Base-by-base conservation (phyloP, 177 flowering plant species). In the Vitis hybrid region DNA sequence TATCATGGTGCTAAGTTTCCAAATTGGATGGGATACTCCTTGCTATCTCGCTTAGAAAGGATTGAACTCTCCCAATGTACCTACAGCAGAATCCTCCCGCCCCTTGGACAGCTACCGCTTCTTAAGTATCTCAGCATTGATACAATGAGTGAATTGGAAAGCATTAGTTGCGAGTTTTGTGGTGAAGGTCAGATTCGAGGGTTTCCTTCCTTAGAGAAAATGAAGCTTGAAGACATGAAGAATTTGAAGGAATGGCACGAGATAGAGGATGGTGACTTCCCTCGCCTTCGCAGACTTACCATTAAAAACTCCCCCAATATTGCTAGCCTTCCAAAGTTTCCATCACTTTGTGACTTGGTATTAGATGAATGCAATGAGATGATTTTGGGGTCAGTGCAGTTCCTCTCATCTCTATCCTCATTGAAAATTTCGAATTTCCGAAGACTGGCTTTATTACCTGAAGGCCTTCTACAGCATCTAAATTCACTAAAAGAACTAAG, bases 1-100 rank as follows among this genome's bases (percentile, higher is more conserved):
- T 63, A 63, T n/a, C 24, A 63, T 63, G 65, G 67, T 11, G n/a
- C 30, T 13, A 64, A 64, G 21, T 50, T 64, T 50, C 67, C 67
- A 64, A 64, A 18, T 5, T 64, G 67, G 67, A 10, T 64, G 2
- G 56, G 67, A 3, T 54, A 64, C 11, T 64, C 67, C 17, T 21
- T 27, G 9, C 9, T 64, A 1, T 50, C 67, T 20, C 66, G 41
- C 41, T 32, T 64, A 63, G 65, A 8, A n/a, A 63, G 14, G 51
- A 17, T 63, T 17, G 51, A 46, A 15, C 52, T 63, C 52, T 46
- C n/a, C 11, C 18, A 41, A 11, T 63, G 65, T 63, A 46, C 3
- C 51, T 7, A 32, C 18, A 30, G 52, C 52, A 63, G 48, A 63
- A 63, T 63, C 50, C 52, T 21, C 21, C 21, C 21, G 21, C 21